phyloP scores from a whole-genome alignment of 345 rosid genomes.

The Psidium friedrichsthalianum region DNA sequence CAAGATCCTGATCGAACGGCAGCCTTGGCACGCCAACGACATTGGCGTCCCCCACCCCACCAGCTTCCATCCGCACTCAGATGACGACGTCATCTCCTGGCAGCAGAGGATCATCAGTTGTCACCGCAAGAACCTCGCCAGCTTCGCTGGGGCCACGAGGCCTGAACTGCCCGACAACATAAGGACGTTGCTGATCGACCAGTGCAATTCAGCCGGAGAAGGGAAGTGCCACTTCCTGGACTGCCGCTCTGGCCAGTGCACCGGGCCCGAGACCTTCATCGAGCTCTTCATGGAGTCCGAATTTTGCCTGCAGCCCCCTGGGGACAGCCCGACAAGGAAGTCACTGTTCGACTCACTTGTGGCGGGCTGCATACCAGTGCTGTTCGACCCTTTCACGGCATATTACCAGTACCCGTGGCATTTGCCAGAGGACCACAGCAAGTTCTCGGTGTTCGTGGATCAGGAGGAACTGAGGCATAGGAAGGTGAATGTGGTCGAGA shows the following conservation, averaged over 20 bases:
- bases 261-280: constrained; percentile 37
- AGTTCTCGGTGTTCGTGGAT: constrained; percentile 61
- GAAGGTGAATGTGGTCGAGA: constrained; percentile 43
- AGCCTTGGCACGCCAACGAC: constrained; percentile 80
- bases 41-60: constrained; percentile 83
- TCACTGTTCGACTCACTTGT: constrained; percentile 73
- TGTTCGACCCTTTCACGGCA: constrained; percentile 70
- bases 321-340: constrained; percentile 81
- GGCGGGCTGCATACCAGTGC: constrained; percentile 74
- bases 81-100: constrained; percentile 52
- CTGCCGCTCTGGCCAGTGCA: constrained; percentile 39
- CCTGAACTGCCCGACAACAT: constrained; percentile 46
- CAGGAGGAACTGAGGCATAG: constrained; percentile 50
- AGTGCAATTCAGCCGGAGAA: constrained; percentile 23
- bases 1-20: constrained; percentile 73
- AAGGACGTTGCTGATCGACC: constrained; percentile 47
- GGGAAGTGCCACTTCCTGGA: constrained; percentile 40
- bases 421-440: constrained; percentile 59
- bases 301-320: constrained; percentile 83
- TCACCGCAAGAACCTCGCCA: constrained; percentile 26
- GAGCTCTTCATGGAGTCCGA: constrained; percentile 52
- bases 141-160: constrained; percentile 69
- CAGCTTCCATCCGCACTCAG: constrained; percentile 63
- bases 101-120: constrained; percentile 42
- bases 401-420: constrained; percentile 92